Evolutionary conservation across 2,329 filamentous ascomycete genomes (phyloP), one percentile per base, ranked within the genome.

Genomic region (Fusarium pseudonygamai): DNA sequence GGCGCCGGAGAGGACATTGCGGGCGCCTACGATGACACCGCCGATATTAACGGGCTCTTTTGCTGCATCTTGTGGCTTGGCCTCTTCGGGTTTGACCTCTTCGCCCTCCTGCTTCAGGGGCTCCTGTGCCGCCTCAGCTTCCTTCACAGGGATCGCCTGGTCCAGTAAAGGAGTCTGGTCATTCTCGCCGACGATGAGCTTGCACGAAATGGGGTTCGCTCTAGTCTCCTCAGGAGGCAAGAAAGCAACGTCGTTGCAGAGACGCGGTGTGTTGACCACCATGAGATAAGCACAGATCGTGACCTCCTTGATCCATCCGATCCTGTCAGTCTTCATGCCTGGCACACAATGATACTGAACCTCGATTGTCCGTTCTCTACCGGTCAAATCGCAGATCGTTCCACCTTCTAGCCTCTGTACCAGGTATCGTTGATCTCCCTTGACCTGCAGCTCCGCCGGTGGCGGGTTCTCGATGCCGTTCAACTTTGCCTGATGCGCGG

Each of bases 251-350:
- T 98, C 95, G 79, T 92, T 90, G 84, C 95, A 98, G 18, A 98
- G 89, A 2, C 94, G 91, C 1, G 95, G 94, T 0, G 95, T 97
- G 80, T 97, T 93, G 71, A 98, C 90, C 37, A 97, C 90, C 95
- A 98, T 97, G 60, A 97, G 87, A 80, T 98, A 98, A 18, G 94
- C 91, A 83, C 95, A 98, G 16, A 94, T 97, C 6, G 92, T 93
- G 3, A 96, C 90, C 81, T 98, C 95, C 82, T 97, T 97, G 83
- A 98, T 97, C 90, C 94, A 95, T 47, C 92, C 92, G 77, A 98
- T 97, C 53, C 92, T 90, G 80, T 97, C 92, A 52, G 85, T 86
- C 6, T 89, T 89, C 37, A 91, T 86, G 55, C 93, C 91, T 0
- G 93, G 94, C 77, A 93, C 92, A 84, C 95, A 97, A 79, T 91